phyloP scores from a whole-genome alignment of 257 asterid species.

The Salvia rosmarinus region DNA sequence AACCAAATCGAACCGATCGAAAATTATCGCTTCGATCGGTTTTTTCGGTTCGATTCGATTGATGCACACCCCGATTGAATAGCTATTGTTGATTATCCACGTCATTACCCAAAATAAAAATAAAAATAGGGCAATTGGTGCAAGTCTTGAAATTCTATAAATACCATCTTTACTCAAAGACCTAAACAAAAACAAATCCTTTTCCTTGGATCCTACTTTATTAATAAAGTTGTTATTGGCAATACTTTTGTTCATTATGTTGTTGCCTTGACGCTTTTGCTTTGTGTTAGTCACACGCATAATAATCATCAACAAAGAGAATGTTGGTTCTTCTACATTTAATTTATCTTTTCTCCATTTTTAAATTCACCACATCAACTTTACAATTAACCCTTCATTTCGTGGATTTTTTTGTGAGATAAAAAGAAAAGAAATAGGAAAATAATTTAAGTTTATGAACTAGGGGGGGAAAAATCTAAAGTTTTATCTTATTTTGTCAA shows the following conservation, averaged over 20 bases:
- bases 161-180: slow-evolving; percentile 21
- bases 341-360: neutral
- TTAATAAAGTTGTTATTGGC: slow-evolving; percentile 28
- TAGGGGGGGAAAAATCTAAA: too few species aligned
- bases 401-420: slow-evolving; percentile 26
- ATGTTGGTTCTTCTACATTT: slow-evolving; percentile 31
- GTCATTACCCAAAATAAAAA: neutral
- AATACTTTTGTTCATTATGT: slow-evolving; percentile 27
- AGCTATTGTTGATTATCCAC: too few species aligned
- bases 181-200: slow-evolving; percentile 10
- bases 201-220: slow-evolving; percentile 31
- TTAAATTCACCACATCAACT: neutral
- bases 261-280: slow-evolving; percentile 38
- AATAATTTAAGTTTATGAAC: too few species aligned
- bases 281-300: slow-evolving; percentile 42
- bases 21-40: too few species aligned
- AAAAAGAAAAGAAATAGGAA: neutral
- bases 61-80: too few species aligned
- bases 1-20: too few species aligned
- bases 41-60: too few species aligned
- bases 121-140: neutral
- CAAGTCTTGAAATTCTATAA: slow-evolving; percentile 17
- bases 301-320: slow-evolving; percentile 22
- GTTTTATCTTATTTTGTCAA: neutral
- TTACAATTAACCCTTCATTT: slow-evolving; percentile 18